Evolutionary conservation across 1,139 yeast species (phyloP).

Genomic region (Candida tunisiensis): DNA sequence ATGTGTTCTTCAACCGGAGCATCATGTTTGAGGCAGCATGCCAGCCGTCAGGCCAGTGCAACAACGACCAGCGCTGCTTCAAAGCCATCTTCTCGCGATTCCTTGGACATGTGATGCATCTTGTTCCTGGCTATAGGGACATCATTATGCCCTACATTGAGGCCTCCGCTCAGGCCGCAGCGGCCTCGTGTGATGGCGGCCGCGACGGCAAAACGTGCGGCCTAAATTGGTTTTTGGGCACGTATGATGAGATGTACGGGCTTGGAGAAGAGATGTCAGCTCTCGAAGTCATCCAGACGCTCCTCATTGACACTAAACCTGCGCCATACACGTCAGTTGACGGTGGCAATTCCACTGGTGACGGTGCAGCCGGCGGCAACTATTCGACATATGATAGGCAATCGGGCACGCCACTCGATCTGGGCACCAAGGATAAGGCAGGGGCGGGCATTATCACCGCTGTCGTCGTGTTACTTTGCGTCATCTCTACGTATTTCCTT

Average conservation of each 20-base stretch:
- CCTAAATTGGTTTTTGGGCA: conserved; percentile 33
- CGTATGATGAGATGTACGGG: conserved; percentile 55
- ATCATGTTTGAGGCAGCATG: conserved; percentile 59
- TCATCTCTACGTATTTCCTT: no score
- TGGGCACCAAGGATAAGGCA: conserved; percentile 53
- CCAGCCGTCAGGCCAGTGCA: conserved; percentile 38
- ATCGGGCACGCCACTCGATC: conserved; percentile 27
- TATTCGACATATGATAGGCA: conserved; percentile 18
- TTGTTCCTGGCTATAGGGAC: conserved; percentile 32
- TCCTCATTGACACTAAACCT: conserved; percentile 22
- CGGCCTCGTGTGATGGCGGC: conserved; percentile 59
- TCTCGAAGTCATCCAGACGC: conserved; percentile 42
- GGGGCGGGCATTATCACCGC: conserved; percentile 86
- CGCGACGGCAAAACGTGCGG: conserved; percentile 68
- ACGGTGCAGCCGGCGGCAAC: conserved; percentile 25
- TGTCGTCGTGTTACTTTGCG: conserved; percentile 48
- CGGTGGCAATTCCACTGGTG: conserved; percentile 23
- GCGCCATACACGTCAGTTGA: conserved; percentile 24
- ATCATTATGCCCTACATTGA: conserved; percentile 31
- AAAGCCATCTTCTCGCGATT: conserved; percentile 56
- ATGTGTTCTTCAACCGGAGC: conserved; percentile 27
- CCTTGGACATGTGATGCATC: conserved; percentile 39
- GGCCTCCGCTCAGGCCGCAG: conserved; percentile 48
- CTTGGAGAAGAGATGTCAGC: conserved; percentile 72
- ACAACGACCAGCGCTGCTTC: conserved; percentile 64